A percentile compares a stretch with the other conserved stretches of the same genome.
These are phyloP conservation scores for Ogataea naganishii DNA, from an alignment of 805 yeast species.

Conservation along the genomic window DNA sequence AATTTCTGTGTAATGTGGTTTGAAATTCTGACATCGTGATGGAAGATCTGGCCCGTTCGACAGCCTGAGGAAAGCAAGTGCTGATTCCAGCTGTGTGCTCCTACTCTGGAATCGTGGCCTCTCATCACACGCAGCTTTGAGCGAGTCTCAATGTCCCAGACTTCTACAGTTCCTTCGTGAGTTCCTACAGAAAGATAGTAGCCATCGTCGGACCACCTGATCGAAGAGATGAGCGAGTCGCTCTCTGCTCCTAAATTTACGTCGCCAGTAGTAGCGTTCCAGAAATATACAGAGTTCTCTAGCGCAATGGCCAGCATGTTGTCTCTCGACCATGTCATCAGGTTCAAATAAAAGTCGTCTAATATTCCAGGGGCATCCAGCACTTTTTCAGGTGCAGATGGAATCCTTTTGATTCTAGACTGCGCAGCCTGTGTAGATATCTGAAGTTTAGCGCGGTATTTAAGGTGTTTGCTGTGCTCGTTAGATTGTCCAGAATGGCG, in stretches of 20 bases:
- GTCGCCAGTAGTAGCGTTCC: slow-evolving; percentile 83
- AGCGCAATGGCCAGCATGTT: slow-evolving; percentile 85
- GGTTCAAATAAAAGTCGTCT: slow-evolving; percentile 86
- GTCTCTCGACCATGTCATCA: slow-evolving; percentile 79
- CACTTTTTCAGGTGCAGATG: slow-evolving; percentile 85
- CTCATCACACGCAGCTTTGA: slow-evolving; percentile 72
- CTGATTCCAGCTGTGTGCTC: slow-evolving; percentile 77
- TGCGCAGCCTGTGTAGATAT: slow-evolving; percentile 41
- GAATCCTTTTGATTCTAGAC: slow-evolving; percentile 66
- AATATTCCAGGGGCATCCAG: slow-evolving; percentile 92
- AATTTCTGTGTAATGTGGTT: slow-evolving; percentile 58
- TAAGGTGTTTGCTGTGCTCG: slow-evolving; percentile 10
- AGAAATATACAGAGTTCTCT: slow-evolving; percentile 74
- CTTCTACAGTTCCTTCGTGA: slow-evolving; percentile 76
- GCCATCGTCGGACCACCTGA: slow-evolving; percentile 90
- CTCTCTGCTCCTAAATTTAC: slow-evolving; percentile 60
- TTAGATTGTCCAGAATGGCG: slow-evolving; percentile 21
- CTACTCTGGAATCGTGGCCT: slow-evolving; percentile 68
- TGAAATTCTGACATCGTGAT: slow-evolving; percentile 85
- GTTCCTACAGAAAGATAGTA: slow-evolving; percentile 77
- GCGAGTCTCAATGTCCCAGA: slow-evolving; percentile 85
- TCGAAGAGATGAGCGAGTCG: slow-evolving; percentile 52
- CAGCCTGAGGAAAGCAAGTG: slow-evolving; percentile 81
- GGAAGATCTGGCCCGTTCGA: slow-evolving; percentile 74
- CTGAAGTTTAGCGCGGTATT: slow-evolving; percentile 14